These are phyloP conservation scores for Phytomonas sp. DNA, from an alignment of 208 protist genomes.

Conservation along the genomic window DNA sequence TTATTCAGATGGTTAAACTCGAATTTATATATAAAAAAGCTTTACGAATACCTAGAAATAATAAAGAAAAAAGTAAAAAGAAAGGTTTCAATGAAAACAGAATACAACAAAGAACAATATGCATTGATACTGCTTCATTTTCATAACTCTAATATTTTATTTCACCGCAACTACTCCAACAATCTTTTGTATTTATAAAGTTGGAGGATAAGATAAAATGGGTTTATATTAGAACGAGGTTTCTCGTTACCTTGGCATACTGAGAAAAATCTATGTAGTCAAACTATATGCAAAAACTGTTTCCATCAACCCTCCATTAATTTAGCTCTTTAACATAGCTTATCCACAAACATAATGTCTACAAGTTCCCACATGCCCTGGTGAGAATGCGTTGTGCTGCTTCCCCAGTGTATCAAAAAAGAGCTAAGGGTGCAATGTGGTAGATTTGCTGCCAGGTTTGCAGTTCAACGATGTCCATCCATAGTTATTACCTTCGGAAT, in stretches of 20 bases:
- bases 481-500: neutral
- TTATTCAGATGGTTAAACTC: neutral
- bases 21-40: neutral
- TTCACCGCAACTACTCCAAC: neutral
- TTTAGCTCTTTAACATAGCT: neutral
- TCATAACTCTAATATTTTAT: neutral
- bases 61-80: constrained; percentile 9
- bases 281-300: neutral
- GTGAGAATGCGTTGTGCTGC: neutral
- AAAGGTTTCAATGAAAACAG: constrained; percentile 2
- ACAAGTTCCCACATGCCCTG: neutral
- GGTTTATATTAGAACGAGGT: neutral
- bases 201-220: neutral
- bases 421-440: neutral
- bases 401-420: neutral
- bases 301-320: neutral
- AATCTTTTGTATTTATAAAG: neutral
- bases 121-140: neutral
- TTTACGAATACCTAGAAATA: neutral
- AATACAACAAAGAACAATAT: constrained; percentile 1
- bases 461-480: neutral
- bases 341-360: neutral
- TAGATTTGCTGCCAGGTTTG: neutral
- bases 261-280: neutral
- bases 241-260: neutral